Base-by-base conservation (phyloP, 352 stramenopile species). In the Peronosclerospora sorghi region DNA sequence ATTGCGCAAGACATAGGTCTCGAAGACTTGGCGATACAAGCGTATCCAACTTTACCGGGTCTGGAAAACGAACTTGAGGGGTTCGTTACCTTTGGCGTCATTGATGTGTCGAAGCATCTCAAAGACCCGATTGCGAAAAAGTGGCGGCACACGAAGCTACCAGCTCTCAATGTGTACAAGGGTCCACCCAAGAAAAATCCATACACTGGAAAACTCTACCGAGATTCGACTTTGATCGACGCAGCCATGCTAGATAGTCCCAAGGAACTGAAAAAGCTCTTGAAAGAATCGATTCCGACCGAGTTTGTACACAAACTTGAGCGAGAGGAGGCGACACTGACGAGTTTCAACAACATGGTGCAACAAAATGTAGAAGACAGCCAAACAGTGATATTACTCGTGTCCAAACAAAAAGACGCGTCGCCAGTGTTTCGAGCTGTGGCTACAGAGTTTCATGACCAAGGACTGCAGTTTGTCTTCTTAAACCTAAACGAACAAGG, bases 131-230 rank as follows among this genome's bases (percentile, higher is more conserved):
- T 79, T 18, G 45, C 42, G 12, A 75, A 65, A 43, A 80, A 82
- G 32, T 86, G 74, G 74, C 68, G 67, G 35, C 34, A 82, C 10
- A 45, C 47, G 0, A 51, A 51, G 2, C 45, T 79, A 0, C 77
- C 77, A 1, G 68, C 65, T 17, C 45, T 90, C 6, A 45, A 85
- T 2, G 27, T 83, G 17, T 86, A 81, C 54, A 71, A 62, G 35
- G 74, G 81, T 21, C 48, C 45, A 17, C 77, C 77, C 0, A 71
- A 83, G 21, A 51, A 67, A 57, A 90, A 90, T 41, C 77, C 77
- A 6, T 90, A 90, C 52, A 85, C 74, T 13, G 61, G 65, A 12
- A 68, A 69, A 36, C 38, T 65, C 41, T 90, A 87, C 40, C 62
- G 77, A 32, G 60, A 78, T 27, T 50, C 73, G 9, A 49, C 57